Conservation (phyloP, 164 flowering plant species). For the Berberis vulgaris region DNA sequence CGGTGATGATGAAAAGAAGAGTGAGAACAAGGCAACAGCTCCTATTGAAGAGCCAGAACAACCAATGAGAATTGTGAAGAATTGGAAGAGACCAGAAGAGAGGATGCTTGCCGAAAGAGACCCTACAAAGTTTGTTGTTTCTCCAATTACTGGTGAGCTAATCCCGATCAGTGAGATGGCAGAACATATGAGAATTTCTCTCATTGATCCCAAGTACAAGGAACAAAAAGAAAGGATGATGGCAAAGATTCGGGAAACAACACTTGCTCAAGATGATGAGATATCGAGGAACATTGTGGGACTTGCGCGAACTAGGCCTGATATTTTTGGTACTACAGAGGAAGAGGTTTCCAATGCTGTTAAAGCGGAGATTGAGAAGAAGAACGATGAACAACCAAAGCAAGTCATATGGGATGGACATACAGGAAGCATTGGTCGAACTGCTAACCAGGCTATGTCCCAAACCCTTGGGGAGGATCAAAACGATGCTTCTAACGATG, state of each 20-base stretch:
- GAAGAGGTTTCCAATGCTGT: slow-evolving; percentile 99
- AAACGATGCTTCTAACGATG: slow-evolving; percentile 33
- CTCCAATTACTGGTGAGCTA: slow-evolving; percentile 93
- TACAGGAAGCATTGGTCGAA: slow-evolving; percentile 92
- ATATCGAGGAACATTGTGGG: slow-evolving; percentile 92
- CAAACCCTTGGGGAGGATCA: slow-evolving; percentile 67
- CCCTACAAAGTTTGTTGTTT: slow-evolving; percentile 75
- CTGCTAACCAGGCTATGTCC: slow-evolving; percentile 95
- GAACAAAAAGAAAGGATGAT: slow-evolving; percentile 98
- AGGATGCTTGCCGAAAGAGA: slow-evolving; percentile 87
- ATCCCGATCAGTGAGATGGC: slow-evolving; percentile 92
- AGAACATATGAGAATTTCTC: slow-evolving; percentile 97
- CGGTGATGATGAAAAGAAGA: slow-evolving; percentile 21
- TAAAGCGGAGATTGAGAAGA: slow-evolving; percentile 94
- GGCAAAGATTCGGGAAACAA: slow-evolving; percentile 93
- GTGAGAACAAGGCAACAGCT: not conserved
- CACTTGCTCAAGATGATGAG: slow-evolving; percentile 97
- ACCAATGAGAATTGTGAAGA: slow-evolving; percentile 96
- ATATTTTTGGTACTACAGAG: slow-evolving; percentile 98
- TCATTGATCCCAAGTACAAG: slow-evolving; percentile 97
- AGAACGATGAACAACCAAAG: slow-evolving; percentile 92
- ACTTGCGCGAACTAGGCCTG: slow-evolving; percentile 94
- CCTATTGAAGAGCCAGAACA: not conserved
- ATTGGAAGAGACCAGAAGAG: slow-evolving; percentile 98
- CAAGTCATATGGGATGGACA: slow-evolving; percentile 99